These are phyloP conservation scores for Kuraishia ogatae DNA, from an alignment of 805 yeast species.

Conservation along the genomic window DNA sequence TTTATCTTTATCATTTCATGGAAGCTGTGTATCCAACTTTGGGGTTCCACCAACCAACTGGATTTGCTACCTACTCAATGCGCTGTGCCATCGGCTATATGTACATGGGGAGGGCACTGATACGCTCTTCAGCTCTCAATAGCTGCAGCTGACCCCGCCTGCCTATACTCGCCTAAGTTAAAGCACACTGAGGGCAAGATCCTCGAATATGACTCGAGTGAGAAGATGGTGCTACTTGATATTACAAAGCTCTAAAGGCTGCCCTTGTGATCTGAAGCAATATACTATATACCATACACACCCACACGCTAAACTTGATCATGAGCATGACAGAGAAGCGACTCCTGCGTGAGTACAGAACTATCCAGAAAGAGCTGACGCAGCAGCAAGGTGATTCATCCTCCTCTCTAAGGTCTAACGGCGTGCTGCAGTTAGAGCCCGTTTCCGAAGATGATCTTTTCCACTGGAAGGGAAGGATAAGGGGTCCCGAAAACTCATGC, in stretches of 20 bases:
- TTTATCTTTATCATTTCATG: too few species aligned
- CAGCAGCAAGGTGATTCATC: conserved; percentile 3
- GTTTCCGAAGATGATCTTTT: conserved; percentile 31
- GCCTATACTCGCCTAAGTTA: neutral
- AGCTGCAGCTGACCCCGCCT: neutral
- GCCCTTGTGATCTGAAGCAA: too few species aligned
- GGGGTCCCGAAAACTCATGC: conserved; percentile 44
- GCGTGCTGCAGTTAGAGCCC: conserved; percentile 37
- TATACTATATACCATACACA: neutral
- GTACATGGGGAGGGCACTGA: neutral
- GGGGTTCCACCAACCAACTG: too few species aligned
- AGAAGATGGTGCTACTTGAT: too few species aligned
- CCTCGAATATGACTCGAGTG: too few species aligned
- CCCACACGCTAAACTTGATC: neutral
- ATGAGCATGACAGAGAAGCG: conserved; percentile 18
- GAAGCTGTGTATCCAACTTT: too few species aligned
- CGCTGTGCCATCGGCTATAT: neutral
- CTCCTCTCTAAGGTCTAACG: conserved; percentile 14
- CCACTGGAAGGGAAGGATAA: conserved; percentile 42
- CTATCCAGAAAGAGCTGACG: conserved; percentile 19
- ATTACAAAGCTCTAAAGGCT: too few species aligned
- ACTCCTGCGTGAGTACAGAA: conserved; percentile 26
- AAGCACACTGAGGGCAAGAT: too few species aligned
- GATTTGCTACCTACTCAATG: too few species aligned
- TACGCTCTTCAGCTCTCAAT: neutral